Conservation (phyloP, 2,329 filamentous ascomycete species). For the Fusarium abutilonis region DNA sequence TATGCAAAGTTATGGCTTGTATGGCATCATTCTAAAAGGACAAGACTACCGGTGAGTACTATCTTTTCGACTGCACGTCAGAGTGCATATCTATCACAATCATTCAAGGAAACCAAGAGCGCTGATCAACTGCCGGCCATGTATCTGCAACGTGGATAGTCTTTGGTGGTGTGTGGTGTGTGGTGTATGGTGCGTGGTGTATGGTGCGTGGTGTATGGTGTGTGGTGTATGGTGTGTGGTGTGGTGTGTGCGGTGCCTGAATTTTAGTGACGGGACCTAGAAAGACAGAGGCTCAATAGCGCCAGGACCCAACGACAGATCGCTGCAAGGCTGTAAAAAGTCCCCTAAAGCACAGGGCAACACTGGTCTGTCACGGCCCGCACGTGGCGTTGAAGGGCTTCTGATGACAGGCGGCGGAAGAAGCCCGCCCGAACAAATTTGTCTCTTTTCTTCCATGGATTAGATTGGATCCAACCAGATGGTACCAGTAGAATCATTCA, state of each 20-base stretch:
- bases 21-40: too few relatives aligned
- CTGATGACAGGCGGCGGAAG: constrained; percentile 24
- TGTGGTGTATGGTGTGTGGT: constrained; percentile 20
- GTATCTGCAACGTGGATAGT: constrained; percentile 19
- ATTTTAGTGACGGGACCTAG: not conserved
- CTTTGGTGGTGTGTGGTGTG: constrained; percentile 14
- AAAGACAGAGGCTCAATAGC: not conserved
- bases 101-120: constrained; percentile 16
- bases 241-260: constrained; percentile 1
- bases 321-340: constrained; percentile 36
- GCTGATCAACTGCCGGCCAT: constrained; percentile 39
- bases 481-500: constrained; percentile 22
- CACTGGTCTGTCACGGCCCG: constrained; percentile 11
- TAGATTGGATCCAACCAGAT: constrained; percentile 4
- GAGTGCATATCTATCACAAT: constrained; percentile 18
- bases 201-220: constrained; percentile 19
- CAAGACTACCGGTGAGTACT: not conserved
- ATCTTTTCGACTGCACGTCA: constrained; percentile 34
- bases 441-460: too few relatives aligned
- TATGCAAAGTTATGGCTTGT: too few relatives aligned
- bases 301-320: constrained; percentile 11
- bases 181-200: constrained; percentile 19
- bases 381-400: constrained; percentile 33
- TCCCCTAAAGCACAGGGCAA: constrained; percentile 39
- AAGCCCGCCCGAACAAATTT: constrained; percentile 19